Evolutionary conservation across 495 filamentous ascomycete species (phyloP), one percentile per base, ranked within the genome.

Genomic region (Penicillium herquei): DNA sequence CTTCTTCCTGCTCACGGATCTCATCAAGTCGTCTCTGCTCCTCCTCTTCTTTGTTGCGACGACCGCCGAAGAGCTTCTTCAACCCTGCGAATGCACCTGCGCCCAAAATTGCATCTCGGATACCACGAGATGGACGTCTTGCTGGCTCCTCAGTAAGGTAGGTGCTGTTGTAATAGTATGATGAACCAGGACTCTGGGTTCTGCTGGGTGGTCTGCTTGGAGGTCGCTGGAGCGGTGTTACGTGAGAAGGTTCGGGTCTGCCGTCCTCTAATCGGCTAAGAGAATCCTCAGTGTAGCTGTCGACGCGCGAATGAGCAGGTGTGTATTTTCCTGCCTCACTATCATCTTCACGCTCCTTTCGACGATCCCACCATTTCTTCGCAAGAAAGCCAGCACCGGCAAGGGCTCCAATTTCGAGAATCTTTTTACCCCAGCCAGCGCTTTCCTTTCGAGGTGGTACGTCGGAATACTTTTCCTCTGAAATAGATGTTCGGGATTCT

Each of bases 321-420:
- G 67, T 68, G 57, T 81, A 81, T 2, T 68, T 68, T 9, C 72
- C 76, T 21, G 71, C 67, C 44, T 91, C 84, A 8, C 78, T 75
- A 18, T 87, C 82, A 16, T 81, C 75, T 56, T 84, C 79, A 49
- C 76, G 74, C 30, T 78, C 70, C 55, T 70, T 78, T 48, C 83
- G 78, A 50, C 85, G 77, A 57, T 84, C 84, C 59, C 85, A 81
- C 53, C 85, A 78, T 39, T 75, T 86, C 62, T 84, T 87, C 10
- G 84, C 81, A 16, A 91, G 68, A 14, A 82, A 79, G 16, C 81
- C 83, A 39, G 80, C 87, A 21, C 87, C 91, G 10, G 85, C 68
- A 12, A 85, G 72, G 1, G 87, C 91, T 12, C 83, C 86, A 26
- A 84, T 80, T 52, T 83, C 85, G 8, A 92, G 62, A 0, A 94